Evolutionary conservation across 2,329 filamentous ascomycete species (phyloP).

Genomic region (Clarireedia paspali): DNA sequence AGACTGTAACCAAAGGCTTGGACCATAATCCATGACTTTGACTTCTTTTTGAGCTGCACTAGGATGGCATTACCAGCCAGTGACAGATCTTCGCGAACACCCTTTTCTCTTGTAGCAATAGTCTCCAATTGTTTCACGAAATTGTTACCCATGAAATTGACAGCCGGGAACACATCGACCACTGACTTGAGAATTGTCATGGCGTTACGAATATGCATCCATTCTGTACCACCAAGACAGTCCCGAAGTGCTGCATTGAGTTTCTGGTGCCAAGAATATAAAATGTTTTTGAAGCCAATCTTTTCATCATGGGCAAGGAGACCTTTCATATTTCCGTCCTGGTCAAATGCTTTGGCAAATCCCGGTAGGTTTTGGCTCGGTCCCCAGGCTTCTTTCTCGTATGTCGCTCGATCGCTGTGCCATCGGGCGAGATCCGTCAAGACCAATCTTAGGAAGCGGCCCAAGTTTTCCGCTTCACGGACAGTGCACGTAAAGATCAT

Average conservation of each 20-base stretch:
- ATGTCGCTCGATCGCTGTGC: conserved; percentile 70
- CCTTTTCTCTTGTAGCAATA: conserved; percentile 57
- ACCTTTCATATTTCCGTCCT: conserved; percentile 59
- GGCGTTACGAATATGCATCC: conserved; percentile 96
- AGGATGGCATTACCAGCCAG: conserved; percentile 65
- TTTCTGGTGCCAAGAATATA: conserved; percentile 87
- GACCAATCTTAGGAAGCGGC: conserved; percentile 77
- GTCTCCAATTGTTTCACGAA: conserved; percentile 56
- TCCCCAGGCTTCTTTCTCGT: conserved; percentile 77
- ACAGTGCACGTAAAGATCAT: conserved; percentile 87
- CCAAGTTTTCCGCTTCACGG: conserved; percentile 87
- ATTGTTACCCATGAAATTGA: conserved; percentile 77
- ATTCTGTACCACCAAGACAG: conserved; percentile 77
- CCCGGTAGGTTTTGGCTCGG: conserved; percentile 59
- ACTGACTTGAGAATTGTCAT: conserved; percentile 82
- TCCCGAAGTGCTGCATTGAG: conserved; percentile 72
- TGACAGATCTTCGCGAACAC: conserved; percentile 63
- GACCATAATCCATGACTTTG: conserved; percentile 64
- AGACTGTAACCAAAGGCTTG: conserved; percentile 63
- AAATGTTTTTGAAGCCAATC: conserved; percentile 73
- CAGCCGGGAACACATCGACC: conserved; percentile 74
- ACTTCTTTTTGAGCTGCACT: conserved; percentile 59
- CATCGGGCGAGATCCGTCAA: conserved; percentile 74
- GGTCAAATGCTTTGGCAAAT: conserved; percentile 67
- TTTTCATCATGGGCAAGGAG: conserved; percentile 78